Percentiles rank a stretch among this genome's conserved stretches.
Evolutionary conservation across 2,329 filamentous ascomycete species (phyloP).

Genomic region (Macrophomina pseudophaseolina): DNA sequence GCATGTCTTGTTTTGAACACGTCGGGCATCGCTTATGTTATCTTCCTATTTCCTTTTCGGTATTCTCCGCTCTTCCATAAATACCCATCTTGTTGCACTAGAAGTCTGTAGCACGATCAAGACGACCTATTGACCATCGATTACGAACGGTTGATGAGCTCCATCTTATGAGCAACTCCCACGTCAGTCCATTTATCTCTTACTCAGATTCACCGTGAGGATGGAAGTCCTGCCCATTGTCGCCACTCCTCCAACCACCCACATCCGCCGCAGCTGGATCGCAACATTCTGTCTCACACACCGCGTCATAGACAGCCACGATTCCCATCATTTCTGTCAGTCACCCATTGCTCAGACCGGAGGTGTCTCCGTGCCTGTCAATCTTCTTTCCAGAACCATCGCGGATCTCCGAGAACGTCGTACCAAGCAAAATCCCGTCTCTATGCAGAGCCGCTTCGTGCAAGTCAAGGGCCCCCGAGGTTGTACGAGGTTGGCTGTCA

Average conservation of each 20-base stretch:
- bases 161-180: not conserved
- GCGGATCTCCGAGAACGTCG: not conserved
- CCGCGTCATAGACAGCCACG: not conserved
- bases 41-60: not conserved
- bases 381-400: constrained; percentile 9
- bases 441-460: not conserved
- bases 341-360: not conserved
- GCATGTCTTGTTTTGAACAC: not conserved
- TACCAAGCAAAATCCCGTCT: not conserved
- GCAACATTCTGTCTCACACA: not conserved
- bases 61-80: not conserved
- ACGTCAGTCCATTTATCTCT: not conserved
- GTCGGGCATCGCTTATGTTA: constrained; percentile 4
- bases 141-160: not conserved
- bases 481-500: no score
- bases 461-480: not conserved
- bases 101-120: no score
- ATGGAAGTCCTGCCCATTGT: not conserved
- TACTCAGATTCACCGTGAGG: not conserved
- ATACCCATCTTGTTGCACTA: not conserved
- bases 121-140: not conserved
- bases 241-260: not conserved
- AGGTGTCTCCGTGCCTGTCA: not conserved
- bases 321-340: not conserved
- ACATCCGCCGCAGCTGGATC: no score